These are phyloP conservation scores for Wickerhamiella hasegawae DNA, from an alignment of 805 yeast genomes.

Conservation along the genomic window DNA sequence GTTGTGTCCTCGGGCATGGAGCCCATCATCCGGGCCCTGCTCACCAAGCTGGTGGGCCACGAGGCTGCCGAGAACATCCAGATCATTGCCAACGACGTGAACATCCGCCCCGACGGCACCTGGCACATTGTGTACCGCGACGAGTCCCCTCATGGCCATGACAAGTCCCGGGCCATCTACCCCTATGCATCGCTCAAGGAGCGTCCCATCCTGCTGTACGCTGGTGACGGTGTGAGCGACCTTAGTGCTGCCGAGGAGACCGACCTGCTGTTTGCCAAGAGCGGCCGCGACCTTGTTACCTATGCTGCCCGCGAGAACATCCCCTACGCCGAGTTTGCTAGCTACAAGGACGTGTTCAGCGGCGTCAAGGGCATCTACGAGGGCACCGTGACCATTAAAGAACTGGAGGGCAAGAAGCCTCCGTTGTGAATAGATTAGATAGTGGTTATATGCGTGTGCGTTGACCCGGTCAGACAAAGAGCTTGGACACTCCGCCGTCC, in stretches of 20 bases:
- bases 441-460: background rate
- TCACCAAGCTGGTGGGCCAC: constrained; percentile 58
- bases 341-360: constrained; percentile 58
- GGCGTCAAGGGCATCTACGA: constrained; percentile 40
- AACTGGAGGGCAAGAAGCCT: constrained; percentile 2
- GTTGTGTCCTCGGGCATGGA: constrained; percentile 90
- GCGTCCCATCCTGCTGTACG: constrained; percentile 65
- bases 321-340: constrained; percentile 69
- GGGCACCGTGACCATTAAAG: constrained; percentile 20
- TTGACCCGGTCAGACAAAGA: background rate
- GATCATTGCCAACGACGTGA: constrained; percentile 68
- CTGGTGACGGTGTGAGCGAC: constrained; percentile 97
- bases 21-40: constrained; percentile 70
- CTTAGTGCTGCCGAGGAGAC: constrained; percentile 91
- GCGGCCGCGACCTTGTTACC: constrained; percentile 75
- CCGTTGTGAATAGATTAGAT: background rate
- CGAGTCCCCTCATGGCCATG: constrained; percentile 84
- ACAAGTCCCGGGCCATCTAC: constrained; percentile 70
- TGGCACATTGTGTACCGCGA: constrained; percentile 85
- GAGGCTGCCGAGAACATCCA: constrained; percentile 57
- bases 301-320: constrained; percentile 69
- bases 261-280: constrained; percentile 81
- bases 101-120: constrained; percentile 33
- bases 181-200: constrained; percentile 23
- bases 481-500: constrained; percentile 16